Base-by-base conservation (phyloP, 2,329 filamentous ascomycete species). In the Colletotrichum brevisporum region DNA sequence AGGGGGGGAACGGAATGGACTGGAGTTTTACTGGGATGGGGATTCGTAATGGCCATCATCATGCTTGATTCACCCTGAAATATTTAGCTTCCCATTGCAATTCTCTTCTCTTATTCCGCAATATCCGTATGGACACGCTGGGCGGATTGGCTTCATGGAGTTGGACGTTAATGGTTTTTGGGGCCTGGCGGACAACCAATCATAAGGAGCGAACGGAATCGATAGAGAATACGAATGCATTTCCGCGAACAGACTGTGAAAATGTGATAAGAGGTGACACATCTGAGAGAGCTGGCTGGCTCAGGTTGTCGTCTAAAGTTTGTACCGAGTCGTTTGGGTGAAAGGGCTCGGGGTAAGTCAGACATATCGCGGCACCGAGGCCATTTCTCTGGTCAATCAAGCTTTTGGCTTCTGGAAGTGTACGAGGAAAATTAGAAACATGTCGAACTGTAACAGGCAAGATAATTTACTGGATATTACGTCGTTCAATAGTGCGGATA, bases 201-300 rank as follows among this genome's bases (percentile, higher is more conserved):
- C 31, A 36, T 36, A 36, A 24, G 54, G 36, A 54, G 54, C 10
- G 61, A 55, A 26, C 55, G 48, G 45, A 54, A 54, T 55, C 45
- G 56, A 57, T 69, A 69, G 67, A 69, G 62, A 61, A 39, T 52
- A 61, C 43, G 52, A 45, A 61, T 48, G 65, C 61, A 50, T 54
- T 59, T 65, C 66, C 65, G 61, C 66, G 55, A 50, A 39, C 21
- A 27, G 31, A 52, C 45, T 6, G 18, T n/a, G 26, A 51, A 18
- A 8, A 9, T 55, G 16, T 39, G 5, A 13, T 6, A 5, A 48
- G 31, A 16, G 18, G n/a, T 51, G 47, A 31, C 18, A 16, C 41
- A 15, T 6, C 12, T 26, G 54, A 26, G 39, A 56, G 36, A 36
- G 21, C 21, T 51, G 45, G 4, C 21, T 15, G 13, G 41, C 5